These are phyloP conservation scores for Suillus alpinus DNA, from an alignment of 768 basidiomycete genomes.

Conservation along the genomic window DNA sequence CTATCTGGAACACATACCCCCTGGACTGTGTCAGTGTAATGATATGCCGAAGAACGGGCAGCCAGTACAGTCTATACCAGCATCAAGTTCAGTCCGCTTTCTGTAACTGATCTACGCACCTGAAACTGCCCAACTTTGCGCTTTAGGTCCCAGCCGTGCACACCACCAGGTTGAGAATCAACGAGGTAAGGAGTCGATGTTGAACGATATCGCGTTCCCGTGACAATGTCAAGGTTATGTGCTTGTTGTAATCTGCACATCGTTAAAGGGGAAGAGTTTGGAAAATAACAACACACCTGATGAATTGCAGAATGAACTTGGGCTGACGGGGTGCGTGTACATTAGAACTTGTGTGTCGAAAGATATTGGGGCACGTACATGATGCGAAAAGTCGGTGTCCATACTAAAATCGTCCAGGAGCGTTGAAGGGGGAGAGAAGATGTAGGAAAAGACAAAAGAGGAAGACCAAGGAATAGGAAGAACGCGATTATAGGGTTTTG, in stretches of 20 bases:
- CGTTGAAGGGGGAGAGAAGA: neutral
- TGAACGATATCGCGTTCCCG: constrained; percentile 83
- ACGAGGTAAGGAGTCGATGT: constrained; percentile 53
- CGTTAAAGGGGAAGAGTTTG: neutral
- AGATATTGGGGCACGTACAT: constrained; percentile 49
- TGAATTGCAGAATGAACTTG: constrained; percentile 93
- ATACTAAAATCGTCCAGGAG: neutral
- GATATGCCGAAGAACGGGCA: constrained; percentile 74
- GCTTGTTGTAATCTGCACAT: constrained; percentile 67
- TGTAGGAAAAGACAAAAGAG: neutral
- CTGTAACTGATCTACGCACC: constrained; percentile 44
- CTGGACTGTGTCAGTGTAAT: constrained; percentile 83
- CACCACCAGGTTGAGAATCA: constrained; percentile 74
- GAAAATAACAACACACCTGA: constrained; percentile 47
- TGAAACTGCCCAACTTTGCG: constrained; percentile 88
- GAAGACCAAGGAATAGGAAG: neutral
- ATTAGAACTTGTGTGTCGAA: neutral
- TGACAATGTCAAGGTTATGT: constrained; percentile 91
- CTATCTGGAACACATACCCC: constrained; percentile 97
- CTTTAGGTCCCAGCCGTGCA: constrained; percentile 91
- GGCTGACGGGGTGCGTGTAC: constrained; percentile 48
- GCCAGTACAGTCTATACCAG: constrained; percentile 63
- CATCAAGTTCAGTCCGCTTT: constrained; percentile 4
- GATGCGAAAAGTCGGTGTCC: constrained; percentile 96
- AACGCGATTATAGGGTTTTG: neutral